Conservation (phyloP, 2,329 filamentous ascomycete genomes). For the Grosmannia penicillata region DNA sequence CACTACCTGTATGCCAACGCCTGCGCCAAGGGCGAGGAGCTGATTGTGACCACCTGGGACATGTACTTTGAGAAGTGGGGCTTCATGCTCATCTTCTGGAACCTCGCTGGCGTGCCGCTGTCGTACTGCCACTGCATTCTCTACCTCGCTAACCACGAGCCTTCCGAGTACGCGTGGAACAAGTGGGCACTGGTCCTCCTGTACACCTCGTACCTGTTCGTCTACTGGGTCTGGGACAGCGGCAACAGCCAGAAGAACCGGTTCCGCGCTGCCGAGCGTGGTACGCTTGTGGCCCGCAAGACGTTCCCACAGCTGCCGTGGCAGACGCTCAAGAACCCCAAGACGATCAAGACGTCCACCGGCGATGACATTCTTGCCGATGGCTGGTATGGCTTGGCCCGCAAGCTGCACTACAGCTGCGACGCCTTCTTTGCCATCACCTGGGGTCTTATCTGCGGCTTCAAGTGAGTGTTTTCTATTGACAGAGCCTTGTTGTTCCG, state of each 20-base stretch:
- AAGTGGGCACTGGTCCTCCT: slow-evolving; percentile 44
- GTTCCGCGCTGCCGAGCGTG: slow-evolving; percentile 58
- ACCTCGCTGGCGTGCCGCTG: slow-evolving; percentile 65
- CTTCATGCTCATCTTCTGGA: slow-evolving; percentile 87
- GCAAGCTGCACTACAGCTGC: slow-evolving; percentile 70
- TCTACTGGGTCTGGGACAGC: slow-evolving; percentile 77
- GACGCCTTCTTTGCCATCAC: slow-evolving; percentile 63
- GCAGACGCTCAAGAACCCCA: slow-evolving; percentile 59
- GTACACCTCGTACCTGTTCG: slow-evolving; percentile 52
- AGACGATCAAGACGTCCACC: slow-evolving; percentile 50
- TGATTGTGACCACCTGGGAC: slow-evolving; percentile 70
- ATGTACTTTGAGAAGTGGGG: slow-evolving; percentile 87
- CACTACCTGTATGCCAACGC: slow-evolving; percentile 75
- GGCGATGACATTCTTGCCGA: slow-evolving; percentile 60
- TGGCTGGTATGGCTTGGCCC: slow-evolving; percentile 62
- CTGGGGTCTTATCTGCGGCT: slow-evolving; percentile 73
- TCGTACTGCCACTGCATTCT: slow-evolving; percentile 75
- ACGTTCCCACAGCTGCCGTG: slow-evolving; percentile 71
- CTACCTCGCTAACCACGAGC: slow-evolving; percentile 62
- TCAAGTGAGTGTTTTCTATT: slow-evolving; percentile 23
- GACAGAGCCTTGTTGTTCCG: too few species aligned
- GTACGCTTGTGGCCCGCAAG: slow-evolving; percentile 46
- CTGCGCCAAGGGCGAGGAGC: slow-evolving; percentile 69
- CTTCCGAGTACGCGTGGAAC: slow-evolving; percentile 54
- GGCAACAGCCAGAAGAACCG: slow-evolving; percentile 75